phyloP scores from a whole-genome alignment of 192 early-diverging fungal species.

The Backusella tuberculispora region DNA sequence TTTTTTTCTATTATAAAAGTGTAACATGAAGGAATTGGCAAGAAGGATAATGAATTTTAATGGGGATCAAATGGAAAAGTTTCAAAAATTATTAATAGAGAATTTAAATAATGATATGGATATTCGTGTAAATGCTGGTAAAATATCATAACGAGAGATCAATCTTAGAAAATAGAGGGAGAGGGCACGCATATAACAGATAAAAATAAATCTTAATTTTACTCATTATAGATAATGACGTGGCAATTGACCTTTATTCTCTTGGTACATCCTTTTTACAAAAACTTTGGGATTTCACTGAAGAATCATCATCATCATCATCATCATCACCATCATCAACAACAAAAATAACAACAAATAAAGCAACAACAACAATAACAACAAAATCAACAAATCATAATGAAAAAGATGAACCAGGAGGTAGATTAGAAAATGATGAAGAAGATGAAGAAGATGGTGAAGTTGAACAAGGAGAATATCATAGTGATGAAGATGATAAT shows the following conservation, averaged over 20 bases:
- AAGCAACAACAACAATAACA: background rate
- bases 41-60: conserved; percentile 21
- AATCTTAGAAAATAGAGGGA: background rate
- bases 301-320: background rate
- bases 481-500: background rate
- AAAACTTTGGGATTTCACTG: conserved; percentile 27
- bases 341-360: background rate
- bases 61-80: conserved; percentile 28
- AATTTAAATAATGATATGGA: conserved; percentile 21
- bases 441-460: background rate
- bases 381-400: background rate
- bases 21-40: conserved; percentile 31
- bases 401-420: background rate
- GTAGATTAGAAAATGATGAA: no score
- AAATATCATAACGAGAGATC: background rate
- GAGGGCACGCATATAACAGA: background rate
- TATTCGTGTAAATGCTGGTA: conserved; percentile 27
- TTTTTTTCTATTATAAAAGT: background rate
- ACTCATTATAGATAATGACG: conserved; percentile 6
- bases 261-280: conserved; percentile 30
- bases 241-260: conserved; percentile 31
- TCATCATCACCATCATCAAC: background rate
- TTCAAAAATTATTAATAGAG: conserved; percentile 26
- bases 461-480: background rate
- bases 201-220: background rate